These are phyloP conservation scores for Rhodotorula paludigena DNA, from an alignment of 768 basidiomycete species.

Conservation along the genomic window DNA sequence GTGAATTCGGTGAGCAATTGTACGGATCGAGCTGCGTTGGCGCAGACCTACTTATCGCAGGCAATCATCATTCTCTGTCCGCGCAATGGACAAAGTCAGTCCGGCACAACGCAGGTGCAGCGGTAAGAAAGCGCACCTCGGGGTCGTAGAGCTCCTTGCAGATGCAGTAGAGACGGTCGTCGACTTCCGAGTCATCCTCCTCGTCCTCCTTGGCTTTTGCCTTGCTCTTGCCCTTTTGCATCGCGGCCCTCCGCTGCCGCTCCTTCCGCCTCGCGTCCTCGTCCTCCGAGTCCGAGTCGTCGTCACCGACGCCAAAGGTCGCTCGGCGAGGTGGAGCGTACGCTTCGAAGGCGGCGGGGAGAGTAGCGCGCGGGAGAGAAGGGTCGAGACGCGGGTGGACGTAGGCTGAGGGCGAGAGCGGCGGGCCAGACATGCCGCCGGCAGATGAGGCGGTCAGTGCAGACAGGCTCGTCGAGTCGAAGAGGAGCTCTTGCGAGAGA, in stretches of 20 bases:
- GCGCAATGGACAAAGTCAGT: background rate
- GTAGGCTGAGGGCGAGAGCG: background rate
- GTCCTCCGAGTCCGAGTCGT: constrained; percentile 16
- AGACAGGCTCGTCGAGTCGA: background rate
- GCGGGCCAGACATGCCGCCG: background rate
- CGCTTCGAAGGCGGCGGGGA: background rate
- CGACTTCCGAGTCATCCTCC: constrained; percentile 49
- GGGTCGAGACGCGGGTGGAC: constrained; percentile 9
- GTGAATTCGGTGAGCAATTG: background rate
- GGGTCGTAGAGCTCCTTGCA: constrained; percentile 84
- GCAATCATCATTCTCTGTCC: constrained; percentile 72
- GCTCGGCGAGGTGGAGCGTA: constrained; percentile 11
- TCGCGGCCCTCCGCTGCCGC: constrained; percentile 10
- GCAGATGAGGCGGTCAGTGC: background rate
- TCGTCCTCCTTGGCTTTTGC: constrained; percentile 45
- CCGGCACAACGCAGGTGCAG: rapidly evolving
- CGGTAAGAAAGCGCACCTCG: constrained; percentile 47
- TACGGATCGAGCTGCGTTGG: background rate
- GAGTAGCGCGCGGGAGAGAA: background rate
- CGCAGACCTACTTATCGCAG: constrained; percentile 67
- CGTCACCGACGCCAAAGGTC: background rate
- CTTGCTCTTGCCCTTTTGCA: background rate
- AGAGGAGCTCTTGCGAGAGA: constrained; percentile 20
- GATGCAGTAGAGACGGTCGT: constrained; percentile 78
- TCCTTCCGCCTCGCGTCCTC: constrained; percentile 8